Base-by-base conservation (phyloP, 2,329 filamentous ascomycete genomes). In the Clonostachys sp. region DNA sequence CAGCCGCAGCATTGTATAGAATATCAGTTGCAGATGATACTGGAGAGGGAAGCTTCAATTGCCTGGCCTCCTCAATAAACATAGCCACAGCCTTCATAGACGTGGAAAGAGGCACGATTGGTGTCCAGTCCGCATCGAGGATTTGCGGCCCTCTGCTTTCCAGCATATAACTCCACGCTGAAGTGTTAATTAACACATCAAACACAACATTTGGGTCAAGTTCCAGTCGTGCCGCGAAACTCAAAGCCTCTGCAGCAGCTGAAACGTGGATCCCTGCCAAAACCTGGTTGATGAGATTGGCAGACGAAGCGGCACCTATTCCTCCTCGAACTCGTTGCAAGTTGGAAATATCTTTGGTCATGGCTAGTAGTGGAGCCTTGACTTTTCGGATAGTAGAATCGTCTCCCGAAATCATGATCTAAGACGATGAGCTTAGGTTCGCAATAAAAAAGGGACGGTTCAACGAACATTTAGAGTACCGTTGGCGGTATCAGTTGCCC, bases 181-280 rank as follows among this genome's bases (percentile, higher is more conserved):
- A 61, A 1, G 64, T 61, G 24, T 58, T 57, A 9, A 72, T 64
- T 36, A 81, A 68, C n/a, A 72, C 65, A 4, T 80, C 75, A 47
- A 64, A 70, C 6, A 79, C 63, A 5, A 67, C 61, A 46, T 71
- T 63, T 0, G 76, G 72, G 48, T 82, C 74, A 24, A 82, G 55
- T 1, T 77, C 77, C 5, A 80, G 65, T 9, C 70, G 68, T 4
- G 74, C 74, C 3, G 73, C 78, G 45, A 83, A 71, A 1, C 75
- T 75, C 68, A 81, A 78, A 1, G 75, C 76, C 59, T 83, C 80
- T n/a, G 71, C 72, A 4, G 77, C 70, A 1, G 74, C 65, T 8
- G 77, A 69, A 42, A 83, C 80, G 56, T 83, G 78, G 5, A 80
- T 74, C 3, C 76, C 79, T 1, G 77, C 76, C 40, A 83, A 72